These are phyloP conservation scores for Silybum marianum DNA, from an alignment of 129 eudicot genomes.

Conservation along the genomic window DNA sequence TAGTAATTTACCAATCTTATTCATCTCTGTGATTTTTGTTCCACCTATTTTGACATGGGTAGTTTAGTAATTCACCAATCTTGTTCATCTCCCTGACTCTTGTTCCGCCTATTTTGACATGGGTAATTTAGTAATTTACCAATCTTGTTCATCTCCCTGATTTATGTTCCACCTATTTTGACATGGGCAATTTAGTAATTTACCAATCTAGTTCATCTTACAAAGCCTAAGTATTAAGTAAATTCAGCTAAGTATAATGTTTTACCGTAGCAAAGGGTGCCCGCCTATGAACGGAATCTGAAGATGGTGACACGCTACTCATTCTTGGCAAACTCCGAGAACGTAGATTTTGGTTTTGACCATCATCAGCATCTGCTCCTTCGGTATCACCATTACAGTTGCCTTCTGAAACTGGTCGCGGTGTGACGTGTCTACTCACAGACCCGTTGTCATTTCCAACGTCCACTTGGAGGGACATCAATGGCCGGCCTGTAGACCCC, in stretches of 20 bases:
- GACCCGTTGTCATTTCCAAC: slow-evolving; percentile 76
- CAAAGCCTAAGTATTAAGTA: neutral
- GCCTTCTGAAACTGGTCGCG: slow-evolving; percentile 73
- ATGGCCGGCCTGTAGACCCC: slow-evolving; percentile 50
- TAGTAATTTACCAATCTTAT: too few species aligned
- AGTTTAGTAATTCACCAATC: too few species aligned
- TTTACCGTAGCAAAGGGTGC: slow-evolving; percentile 62
- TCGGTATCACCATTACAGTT: slow-evolving; percentile 50
- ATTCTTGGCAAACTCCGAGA: slow-evolving; percentile 59
- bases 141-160: too few species aligned
- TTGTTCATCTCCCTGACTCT: too few species aligned
- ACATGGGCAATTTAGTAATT: too few species aligned
- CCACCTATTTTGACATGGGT: too few species aligned
- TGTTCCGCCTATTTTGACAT: too few species aligned
- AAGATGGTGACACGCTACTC: slow-evolving; percentile 84
- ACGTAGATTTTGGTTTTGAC: slow-evolving; percentile 51
- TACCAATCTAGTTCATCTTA: too few species aligned
- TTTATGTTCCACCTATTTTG: too few species aligned
- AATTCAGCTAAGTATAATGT: neutral
- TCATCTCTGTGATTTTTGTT: too few species aligned
- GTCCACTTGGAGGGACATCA: slow-evolving; percentile 76
- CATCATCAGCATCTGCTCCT: slow-evolving; percentile 64
- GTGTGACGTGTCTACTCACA: slow-evolving; percentile 64
- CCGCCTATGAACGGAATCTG: slow-evolving; percentile 72
- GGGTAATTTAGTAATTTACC: too few species aligned